phyloP scores from a whole-genome alignment of 2,329 filamentous ascomycete genomes.

The Ophiostoma sp. region DNA sequence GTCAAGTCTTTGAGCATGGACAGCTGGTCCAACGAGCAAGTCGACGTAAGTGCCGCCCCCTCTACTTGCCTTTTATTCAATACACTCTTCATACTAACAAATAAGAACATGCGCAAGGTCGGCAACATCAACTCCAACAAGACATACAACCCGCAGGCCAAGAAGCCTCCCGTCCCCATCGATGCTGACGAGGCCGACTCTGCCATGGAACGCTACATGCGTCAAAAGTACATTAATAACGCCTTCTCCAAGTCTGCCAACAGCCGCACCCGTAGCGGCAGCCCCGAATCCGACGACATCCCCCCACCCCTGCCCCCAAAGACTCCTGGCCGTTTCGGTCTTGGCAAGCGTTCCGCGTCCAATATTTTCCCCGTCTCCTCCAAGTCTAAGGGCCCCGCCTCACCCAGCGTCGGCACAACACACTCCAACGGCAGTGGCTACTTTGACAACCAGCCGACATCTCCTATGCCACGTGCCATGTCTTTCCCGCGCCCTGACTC shows the following conservation, averaged over 20 bases:
- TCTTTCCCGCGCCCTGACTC: conserved; percentile 24
- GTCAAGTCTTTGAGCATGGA: conserved; percentile 99
- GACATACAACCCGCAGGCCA: conserved; percentile 79
- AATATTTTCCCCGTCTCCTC: conserved; percentile 63
- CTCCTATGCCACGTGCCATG: conserved; percentile 28
- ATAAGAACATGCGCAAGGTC: conserved; percentile 85
- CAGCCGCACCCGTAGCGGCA: conserved; percentile 40
- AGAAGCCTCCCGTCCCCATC: conserved; percentile 76
- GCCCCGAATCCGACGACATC: conserved; percentile 52
- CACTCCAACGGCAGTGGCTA: conserved; percentile 18
- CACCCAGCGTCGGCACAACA: conserved; percentile 28
- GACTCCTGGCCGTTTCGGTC: conserved; percentile 60
- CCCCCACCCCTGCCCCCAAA: conserved; percentile 60
- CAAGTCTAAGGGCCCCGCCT: conserved; percentile 52
- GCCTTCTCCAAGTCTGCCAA: conserved; percentile 28
- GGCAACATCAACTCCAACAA: conserved; percentile 84
- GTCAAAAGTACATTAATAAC: conserved; percentile 78
- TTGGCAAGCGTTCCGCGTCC: conserved; percentile 55
- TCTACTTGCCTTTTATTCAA: background rate
- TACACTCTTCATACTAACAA: background rate
- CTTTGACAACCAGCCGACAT: conserved; percentile 32
- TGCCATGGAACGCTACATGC: conserved; percentile 91
- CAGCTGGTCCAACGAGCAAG: conserved; percentile 91
- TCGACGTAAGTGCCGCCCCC: conserved; percentile 65
- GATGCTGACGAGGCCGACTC: conserved; percentile 90